Percentiles rank a stretch among this genome's conserved stretches.
Evolutionary conservation across 2,329 filamentous ascomycete species (phyloP).

Genomic region (Bipolaris bicolor): DNA sequence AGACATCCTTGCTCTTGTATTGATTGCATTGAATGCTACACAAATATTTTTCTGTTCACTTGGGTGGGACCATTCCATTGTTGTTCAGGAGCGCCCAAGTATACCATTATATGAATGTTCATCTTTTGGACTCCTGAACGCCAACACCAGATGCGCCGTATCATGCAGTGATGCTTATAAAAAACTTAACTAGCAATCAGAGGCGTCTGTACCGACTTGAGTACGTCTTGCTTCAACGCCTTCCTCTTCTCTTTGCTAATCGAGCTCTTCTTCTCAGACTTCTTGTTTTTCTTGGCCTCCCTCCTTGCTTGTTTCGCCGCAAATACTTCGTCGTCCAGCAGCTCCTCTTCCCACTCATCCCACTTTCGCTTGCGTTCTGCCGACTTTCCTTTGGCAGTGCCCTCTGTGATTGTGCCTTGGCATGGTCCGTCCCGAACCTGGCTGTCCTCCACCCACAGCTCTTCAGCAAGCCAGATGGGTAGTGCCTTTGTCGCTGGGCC

Average conservation of each 20-base stretch:
- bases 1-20: too few species aligned
- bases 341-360: constrained; percentile 48
- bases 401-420: constrained; percentile 36
- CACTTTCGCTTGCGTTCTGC: constrained; percentile 48
- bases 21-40: too few species aligned
- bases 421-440: constrained; percentile 68
- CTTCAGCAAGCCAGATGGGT: constrained; percentile 92
- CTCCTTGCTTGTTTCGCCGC: constrained; percentile 47
- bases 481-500: constrained; percentile 84
- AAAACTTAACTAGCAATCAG: constrained; percentile 28
- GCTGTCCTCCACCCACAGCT: constrained; percentile 83
- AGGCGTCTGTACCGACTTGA: constrained; percentile 51
- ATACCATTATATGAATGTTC: constrained; percentile 22
- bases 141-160: constrained; percentile 25
- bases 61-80: too few species aligned
- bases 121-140: constrained; percentile 31
- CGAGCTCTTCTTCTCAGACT: constrained; percentile 38
- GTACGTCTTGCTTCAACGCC: constrained; percentile 56
- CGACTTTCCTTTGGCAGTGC: constrained; percentile 27
- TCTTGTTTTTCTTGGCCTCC: constrained; percentile 59
- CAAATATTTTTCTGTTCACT: too few species aligned
- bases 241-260: constrained; percentile 57
- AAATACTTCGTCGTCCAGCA: constrained; percentile 44
- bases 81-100: constrained; percentile 1
- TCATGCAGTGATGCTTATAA: constrained; percentile 10